Conservation (phyloP, 1,284 basidiomycete genomes). For the Salmacisia buchloeana region DNA sequence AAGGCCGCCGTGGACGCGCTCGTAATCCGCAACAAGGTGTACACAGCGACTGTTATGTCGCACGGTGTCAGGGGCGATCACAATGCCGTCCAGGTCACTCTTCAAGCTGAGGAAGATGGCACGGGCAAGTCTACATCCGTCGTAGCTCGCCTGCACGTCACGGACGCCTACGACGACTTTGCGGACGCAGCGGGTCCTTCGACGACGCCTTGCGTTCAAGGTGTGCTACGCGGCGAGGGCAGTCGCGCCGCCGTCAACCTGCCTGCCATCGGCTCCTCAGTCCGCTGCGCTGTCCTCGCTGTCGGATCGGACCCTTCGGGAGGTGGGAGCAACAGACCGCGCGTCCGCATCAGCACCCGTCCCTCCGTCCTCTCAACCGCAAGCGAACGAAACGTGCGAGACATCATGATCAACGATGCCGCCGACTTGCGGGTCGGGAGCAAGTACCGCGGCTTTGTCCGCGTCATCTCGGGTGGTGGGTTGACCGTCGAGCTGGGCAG, state of each 20-base stretch:
- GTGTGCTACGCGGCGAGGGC: neutral
- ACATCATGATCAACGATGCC: conserved; percentile 51
- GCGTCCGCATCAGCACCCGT: neutral
- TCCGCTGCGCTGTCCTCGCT: neutral
- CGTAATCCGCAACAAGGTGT: neutral
- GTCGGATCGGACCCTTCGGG: neutral
- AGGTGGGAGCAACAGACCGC: neutral
- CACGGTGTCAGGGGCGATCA: neutral
- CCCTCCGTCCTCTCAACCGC: neutral
- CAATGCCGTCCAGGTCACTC: neutral
- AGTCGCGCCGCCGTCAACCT: neutral
- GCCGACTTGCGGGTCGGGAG: conserved; percentile 66
- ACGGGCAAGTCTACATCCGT: neutral
- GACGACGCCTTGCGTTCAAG: neutral
- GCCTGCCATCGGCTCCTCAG: neutral
- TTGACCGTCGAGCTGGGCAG: conserved; percentile 84
- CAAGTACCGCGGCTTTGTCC: conserved; percentile 75
- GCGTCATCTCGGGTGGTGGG: conserved; percentile 76
- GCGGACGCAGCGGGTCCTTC: neutral
- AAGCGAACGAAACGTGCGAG: neutral
- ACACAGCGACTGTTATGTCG: neutral
- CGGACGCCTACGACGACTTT: neutral
- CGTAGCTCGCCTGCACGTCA: neutral
- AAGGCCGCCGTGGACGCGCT: neutral
- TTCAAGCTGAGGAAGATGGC: neutral